These are phyloP conservation scores for Calocybe indica DNA, from an alignment of 768 basidiomycete species.

Conservation along the genomic window DNA sequence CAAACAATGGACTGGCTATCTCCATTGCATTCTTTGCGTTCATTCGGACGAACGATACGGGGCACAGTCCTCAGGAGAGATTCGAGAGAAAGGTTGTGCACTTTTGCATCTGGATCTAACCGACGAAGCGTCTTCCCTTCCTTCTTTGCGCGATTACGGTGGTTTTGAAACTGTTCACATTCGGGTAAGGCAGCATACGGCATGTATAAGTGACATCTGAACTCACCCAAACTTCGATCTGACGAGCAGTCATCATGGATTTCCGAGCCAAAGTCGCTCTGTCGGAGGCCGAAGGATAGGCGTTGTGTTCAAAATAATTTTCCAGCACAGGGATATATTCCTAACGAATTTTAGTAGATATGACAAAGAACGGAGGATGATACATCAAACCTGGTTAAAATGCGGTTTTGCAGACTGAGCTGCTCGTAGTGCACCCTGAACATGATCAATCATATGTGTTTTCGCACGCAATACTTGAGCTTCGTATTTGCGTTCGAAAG, in stretches of 20 bases:
- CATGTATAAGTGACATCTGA: neutral
- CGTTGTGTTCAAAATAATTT: constrained; percentile 41
- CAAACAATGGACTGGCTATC: neutral
- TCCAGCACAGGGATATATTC: constrained; percentile 41
- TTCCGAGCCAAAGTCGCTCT: constrained; percentile 33
- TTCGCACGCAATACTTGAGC: too few relatives aligned
- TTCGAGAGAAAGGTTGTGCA: constrained; percentile 14
- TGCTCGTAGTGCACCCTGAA: too few relatives aligned
- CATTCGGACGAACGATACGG: neutral
- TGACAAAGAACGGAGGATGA: too few relatives aligned
- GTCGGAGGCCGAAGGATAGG: constrained; percentile 39
- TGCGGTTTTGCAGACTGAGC: too few relatives aligned
- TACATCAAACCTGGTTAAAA: too few relatives aligned
- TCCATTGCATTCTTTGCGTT: neutral
- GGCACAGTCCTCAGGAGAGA: constrained; percentile 6
- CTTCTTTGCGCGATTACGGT: constrained; percentile 32
- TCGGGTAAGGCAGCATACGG: neutral
- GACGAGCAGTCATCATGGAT: constrained; percentile 33
- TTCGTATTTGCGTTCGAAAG: too few relatives aligned
- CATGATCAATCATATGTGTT: too few relatives aligned
- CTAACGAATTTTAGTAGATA: too few relatives aligned
- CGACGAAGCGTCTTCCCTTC: constrained; percentile 18
- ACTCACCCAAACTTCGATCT: constrained; percentile 54
- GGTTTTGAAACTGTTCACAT: constrained; percentile 45
- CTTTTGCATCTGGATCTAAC: constrained; percentile 12